Evolutionary conservation across 2,329 filamentous ascomycete species (phyloP).

Genomic region (Fusarium dlaminii): DNA sequence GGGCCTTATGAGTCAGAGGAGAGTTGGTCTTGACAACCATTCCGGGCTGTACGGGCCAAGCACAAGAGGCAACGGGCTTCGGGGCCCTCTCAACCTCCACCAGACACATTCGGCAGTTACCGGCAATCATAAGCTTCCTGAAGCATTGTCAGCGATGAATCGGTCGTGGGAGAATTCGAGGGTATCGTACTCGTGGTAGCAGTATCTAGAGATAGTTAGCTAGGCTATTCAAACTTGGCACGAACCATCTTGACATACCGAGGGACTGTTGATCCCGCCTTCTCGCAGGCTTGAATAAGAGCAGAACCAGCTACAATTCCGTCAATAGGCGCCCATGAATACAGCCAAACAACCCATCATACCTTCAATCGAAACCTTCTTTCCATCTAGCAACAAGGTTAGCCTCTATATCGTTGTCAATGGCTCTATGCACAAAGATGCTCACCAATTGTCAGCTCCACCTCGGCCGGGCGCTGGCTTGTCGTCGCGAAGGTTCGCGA

Average conservation of each 20-base stretch:
- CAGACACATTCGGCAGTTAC: conserved; percentile 99
- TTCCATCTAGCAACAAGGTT: conserved; percentile 75
- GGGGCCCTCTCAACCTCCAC: conserved; percentile 97
- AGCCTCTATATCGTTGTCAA: conserved; percentile 45
- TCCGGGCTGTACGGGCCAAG: conserved; percentile 97
- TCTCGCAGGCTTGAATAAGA: conserved; percentile 98
- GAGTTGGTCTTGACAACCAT: conserved; percentile 99
- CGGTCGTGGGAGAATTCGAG: conserved; percentile 40
- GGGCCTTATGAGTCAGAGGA: conserved; percentile 93
- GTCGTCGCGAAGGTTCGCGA: conserved; percentile 86
- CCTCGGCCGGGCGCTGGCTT: conserved; percentile 82
- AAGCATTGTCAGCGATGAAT: conserved; percentile 53
- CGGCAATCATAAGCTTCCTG: conserved; percentile 97
- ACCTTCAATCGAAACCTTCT: conserved; percentile 99
- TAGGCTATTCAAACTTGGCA: conserved; percentile 34
- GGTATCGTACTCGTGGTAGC: conserved; percentile 89
- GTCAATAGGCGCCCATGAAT: conserved; percentile 48
- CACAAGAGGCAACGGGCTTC: conserved; percentile 97
- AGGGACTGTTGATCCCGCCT: conserved; percentile 89
- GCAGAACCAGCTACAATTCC: conserved; percentile 82
- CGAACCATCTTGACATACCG: conserved; percentile 63
- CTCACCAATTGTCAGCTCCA: conserved; percentile 93
- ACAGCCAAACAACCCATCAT: conserved; percentile 46
- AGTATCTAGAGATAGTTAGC: conserved; percentile 74
- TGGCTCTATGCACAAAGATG: conserved; percentile 42